Percentiles rank a stretch among this genome's conserved stretches.
Conservation (phyloP, 2,329 filamentous ascomycete genomes). For the Tothia fuscella region DNA sequence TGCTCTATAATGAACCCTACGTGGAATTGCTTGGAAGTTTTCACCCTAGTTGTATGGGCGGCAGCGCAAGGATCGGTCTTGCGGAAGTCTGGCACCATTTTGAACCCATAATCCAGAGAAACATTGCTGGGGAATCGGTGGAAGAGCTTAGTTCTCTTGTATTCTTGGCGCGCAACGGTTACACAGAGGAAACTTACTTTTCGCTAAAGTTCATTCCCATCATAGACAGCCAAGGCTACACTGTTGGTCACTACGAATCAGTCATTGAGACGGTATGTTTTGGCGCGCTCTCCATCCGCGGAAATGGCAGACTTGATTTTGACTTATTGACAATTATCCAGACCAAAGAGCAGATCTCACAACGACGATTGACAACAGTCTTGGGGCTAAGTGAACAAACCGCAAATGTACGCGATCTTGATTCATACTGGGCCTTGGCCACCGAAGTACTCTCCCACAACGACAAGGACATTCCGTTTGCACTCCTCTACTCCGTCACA, state of each 20-base stretch:
- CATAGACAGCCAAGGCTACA: not conserved
- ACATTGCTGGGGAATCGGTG: slow-evolving; percentile 18
- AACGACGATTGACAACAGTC: slow-evolving; percentile 33
- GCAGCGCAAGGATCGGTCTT: no score
- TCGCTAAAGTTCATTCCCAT: slow-evolving; percentile 1
- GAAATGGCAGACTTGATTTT: not conserved
- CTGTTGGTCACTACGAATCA: slow-evolving; percentile 1
- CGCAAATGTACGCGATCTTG: no score
- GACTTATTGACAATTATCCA: not conserved
- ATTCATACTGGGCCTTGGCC: not conserved
- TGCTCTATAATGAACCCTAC: slow-evolving; percentile 3
- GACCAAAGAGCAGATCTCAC: slow-evolving; percentile 17
- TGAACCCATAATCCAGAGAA: not conserved
- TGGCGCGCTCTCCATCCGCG: not conserved
- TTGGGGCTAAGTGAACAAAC: no score
- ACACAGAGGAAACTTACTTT: not conserved
- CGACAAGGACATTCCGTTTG: slow-evolving; percentile 5
- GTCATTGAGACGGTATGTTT: not conserved
- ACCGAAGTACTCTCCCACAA: not conserved
- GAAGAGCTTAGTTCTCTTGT: slow-evolving; percentile 11
- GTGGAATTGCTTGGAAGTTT: not conserved
- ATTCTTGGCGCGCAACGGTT: not conserved
- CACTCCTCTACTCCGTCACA: slow-evolving; percentile 4
- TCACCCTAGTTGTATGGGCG: no score
- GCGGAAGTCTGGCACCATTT: not conserved